phyloP scores from a whole-genome alignment of 352 stramenopile genomes.

The Phytopythium boreale region DNA sequence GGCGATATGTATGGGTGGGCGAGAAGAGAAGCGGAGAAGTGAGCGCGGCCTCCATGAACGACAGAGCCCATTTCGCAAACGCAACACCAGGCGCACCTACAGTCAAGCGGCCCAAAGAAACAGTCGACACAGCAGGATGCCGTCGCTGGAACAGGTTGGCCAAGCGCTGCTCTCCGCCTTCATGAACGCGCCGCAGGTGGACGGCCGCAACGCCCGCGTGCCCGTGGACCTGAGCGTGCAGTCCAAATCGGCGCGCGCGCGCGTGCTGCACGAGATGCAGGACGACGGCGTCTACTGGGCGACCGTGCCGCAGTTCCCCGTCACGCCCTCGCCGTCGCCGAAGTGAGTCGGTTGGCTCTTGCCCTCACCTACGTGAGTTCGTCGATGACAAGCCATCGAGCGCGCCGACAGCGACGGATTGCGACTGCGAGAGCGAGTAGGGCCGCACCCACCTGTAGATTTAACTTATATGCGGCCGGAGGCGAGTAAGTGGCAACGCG shows the following conservation, averaged over 20 bases:
- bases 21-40: background rate
- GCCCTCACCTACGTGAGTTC: background rate
- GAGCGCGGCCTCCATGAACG: too few relatives aligned
- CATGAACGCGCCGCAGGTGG: slow-evolving; percentile 77
- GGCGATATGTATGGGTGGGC: background rate
- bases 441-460: background rate
- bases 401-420: background rate
- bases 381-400: background rate
- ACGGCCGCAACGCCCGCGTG: slow-evolving; percentile 60
- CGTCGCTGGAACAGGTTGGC: slow-evolving; percentile 47
- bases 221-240: slow-evolving; percentile 56
- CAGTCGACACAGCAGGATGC: slow-evolving; percentile 8
- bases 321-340: slow-evolving; percentile 14
- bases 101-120: background rate
- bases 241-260: slow-evolving; percentile 38
- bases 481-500: background rate
- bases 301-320: slow-evolving; percentile 47
- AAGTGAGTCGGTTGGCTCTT: background rate
- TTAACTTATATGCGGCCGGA: background rate
- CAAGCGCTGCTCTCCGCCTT: slow-evolving; percentile 62
- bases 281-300: slow-evolving; percentile 57
- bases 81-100: background rate
- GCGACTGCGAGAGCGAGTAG: background rate
- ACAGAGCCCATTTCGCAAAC: background rate
- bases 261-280: slow-evolving; percentile 44